Evolutionary conservation across 1,284 basidiomycete species (phyloP).

Genomic region (Termitomyces sp.): DNA sequence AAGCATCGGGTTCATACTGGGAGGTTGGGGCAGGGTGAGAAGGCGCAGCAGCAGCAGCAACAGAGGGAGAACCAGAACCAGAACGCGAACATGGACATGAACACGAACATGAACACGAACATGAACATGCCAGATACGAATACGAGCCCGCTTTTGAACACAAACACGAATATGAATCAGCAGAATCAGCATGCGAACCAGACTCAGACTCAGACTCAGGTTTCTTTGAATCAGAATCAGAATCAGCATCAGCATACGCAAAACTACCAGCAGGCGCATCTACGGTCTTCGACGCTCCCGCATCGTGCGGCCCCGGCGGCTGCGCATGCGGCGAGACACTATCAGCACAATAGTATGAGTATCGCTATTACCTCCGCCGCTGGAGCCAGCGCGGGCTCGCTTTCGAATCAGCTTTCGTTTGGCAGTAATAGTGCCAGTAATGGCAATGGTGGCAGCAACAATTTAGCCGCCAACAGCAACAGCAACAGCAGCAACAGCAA

Average conservation of each 20-base stretch:
- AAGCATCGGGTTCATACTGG: slow-evolving; percentile 19
- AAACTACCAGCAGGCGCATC: slow-evolving; percentile 7
- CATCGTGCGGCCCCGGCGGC: slow-evolving; percentile 6
- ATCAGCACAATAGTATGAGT: slow-evolving; percentile 11
- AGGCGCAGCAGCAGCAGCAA: neutral
- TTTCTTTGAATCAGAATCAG: neutral
- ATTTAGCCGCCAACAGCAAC: neutral
- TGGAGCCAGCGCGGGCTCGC: neutral
- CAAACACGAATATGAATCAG: neutral
- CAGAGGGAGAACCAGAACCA: neutral
- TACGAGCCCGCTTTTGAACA: slow-evolving; percentile 1
- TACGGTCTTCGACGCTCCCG: slow-evolving; percentile 10
- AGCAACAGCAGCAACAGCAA: neutral
- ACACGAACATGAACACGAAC: neutral
- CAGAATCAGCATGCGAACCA: neutral
- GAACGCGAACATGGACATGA: neutral
- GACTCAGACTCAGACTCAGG: neutral
- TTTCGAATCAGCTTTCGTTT: slow-evolving; percentile 1
- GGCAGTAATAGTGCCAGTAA: slow-evolving; percentile 1
- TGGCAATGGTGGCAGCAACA: neutral
- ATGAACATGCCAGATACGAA: neutral
- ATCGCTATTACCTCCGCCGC: neutral
- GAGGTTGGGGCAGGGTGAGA: slow-evolving; percentile 12
- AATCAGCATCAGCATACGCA: neutral
- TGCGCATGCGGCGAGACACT: slow-evolving; percentile 6